A percentile compares a stretch with the other conserved stretches of the same genome.
Evolutionary conservation across 228 moss, liverwort and hornwort genomes (phyloP).

Genomic region (Sphagnum fallax): DNA sequence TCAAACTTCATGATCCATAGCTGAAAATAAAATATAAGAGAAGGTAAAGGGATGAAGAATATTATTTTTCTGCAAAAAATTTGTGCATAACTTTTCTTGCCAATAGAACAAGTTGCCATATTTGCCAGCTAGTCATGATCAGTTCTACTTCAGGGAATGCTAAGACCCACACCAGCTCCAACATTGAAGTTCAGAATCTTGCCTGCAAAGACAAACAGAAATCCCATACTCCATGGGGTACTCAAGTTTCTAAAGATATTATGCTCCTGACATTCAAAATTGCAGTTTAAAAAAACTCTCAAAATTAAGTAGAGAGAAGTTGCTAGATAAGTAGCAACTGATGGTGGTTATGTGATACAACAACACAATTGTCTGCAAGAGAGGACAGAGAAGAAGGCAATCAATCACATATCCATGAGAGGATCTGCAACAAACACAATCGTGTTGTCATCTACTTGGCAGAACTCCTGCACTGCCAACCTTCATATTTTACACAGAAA

Average conservation of each 20-base stretch:
- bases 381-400: no score
- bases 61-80: no score
- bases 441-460: constrained; percentile 93
- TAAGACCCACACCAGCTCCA: constrained; percentile 82
- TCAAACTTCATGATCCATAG: no score
- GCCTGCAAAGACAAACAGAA: constrained; percentile 23
- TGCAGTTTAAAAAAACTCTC: neutral
- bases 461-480: constrained; percentile 83
- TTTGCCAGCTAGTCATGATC: constrained; percentile 88
- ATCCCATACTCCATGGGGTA: no score
- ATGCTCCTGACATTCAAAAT: no score
- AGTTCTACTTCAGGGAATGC: constrained; percentile 85
- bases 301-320: neutral
- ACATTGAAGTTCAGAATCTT: constrained; percentile 97
- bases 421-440: constrained; percentile 99
- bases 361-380: no score
- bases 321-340: no score
- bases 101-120: constrained; percentile 96
- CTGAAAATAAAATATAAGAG: no score
- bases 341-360: no score
- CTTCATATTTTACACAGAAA: constrained; percentile 22
- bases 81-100: constrained; percentile 68
- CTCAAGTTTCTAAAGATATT: no score
- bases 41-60: no score
- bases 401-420: constrained; percentile 41